phyloP scores from a whole-genome alignment of 2,329 filamentous ascomycete genomes.

The Thielaviopsis musarum region DNA sequence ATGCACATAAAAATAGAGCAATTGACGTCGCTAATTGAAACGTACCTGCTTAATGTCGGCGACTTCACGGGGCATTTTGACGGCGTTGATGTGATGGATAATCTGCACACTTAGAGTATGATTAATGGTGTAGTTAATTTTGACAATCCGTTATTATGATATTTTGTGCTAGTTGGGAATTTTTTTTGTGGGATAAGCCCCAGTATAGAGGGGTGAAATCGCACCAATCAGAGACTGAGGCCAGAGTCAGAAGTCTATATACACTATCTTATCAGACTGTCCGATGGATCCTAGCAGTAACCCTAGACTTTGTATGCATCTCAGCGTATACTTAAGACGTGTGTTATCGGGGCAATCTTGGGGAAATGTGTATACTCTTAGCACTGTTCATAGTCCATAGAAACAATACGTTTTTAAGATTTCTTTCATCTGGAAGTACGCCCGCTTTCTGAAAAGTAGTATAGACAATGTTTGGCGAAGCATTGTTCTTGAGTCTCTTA shows the following conservation, averaged over 20 bases:
- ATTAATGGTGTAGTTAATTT: conserved; percentile 12
- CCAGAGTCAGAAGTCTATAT: not conserved
- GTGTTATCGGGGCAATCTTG: too few relatives aligned
- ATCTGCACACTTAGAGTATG: conserved; percentile 13
- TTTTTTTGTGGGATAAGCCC: conserved; percentile 12
- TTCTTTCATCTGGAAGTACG: not conserved
- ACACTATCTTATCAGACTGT: conserved; percentile 10
- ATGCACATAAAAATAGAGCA: not conserved
- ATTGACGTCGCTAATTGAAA: not conserved
- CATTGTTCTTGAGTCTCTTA: not conserved
- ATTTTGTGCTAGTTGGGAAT: conserved; percentile 10
- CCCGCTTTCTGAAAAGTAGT: not conserved
- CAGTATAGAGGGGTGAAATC: conserved; percentile 7
- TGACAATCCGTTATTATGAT: conserved; percentile 9
- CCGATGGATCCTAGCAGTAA: conserved; percentile 6
- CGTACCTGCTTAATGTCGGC: conserved; percentile 83
- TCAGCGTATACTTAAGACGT: too few relatives aligned
- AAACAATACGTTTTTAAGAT: not conserved
- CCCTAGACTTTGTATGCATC: not conserved
- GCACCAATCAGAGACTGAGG: conserved; percentile 2
- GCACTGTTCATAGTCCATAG: not conserved
- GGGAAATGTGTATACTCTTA: too few relatives aligned
- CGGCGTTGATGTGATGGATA: conserved; percentile 13
- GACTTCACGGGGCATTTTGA: conserved; percentile 95
- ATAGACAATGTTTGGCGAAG: not conserved